These are phyloP conservation scores for Tuctoria greenei DNA, from an alignment of 176 grass and related monocot genomes.

Conservation along the genomic window DNA sequence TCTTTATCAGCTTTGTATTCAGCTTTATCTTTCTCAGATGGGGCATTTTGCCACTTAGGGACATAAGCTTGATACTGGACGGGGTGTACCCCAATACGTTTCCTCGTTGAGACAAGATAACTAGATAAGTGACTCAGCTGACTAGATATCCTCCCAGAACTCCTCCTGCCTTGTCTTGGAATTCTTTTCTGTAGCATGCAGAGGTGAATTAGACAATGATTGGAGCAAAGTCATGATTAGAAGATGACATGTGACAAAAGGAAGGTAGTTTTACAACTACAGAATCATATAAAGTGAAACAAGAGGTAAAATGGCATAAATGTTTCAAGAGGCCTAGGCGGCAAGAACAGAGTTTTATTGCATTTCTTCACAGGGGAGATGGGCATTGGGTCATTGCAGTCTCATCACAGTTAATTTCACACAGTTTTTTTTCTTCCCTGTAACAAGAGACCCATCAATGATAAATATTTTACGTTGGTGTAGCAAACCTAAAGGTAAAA, in stretches of 20 bases:
- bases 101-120: background rate
- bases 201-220: slow-evolving; percentile 28
- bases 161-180: slow-evolving; percentile 18
- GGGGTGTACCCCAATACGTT: background rate
- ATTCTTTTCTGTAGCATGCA: slow-evolving; percentile 32
- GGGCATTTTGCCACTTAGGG: slow-evolving; percentile 31
- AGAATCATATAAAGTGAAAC: slow-evolving; percentile 5
- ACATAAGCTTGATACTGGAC: slow-evolving; percentile 28
- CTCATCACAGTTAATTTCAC: background rate
- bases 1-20: slow-evolving; percentile 29
- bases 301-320: slow-evolving; percentile 1
- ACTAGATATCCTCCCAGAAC: slow-evolving; percentile 33
- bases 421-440: background rate
- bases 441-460: background rate
- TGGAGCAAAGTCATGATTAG: slow-evolving; percentile 17
- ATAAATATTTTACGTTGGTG: background rate
- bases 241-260: background rate
- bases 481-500: background rate
- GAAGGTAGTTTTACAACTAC: background rate
- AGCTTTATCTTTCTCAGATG: slow-evolving; percentile 27
- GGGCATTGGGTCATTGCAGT: background rate
- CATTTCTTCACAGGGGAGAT: background rate
- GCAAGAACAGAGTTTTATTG: background rate
- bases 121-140: background rate
- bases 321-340: background rate